These are phyloP conservation scores for Trichoderma sp. DNA, from an alignment of 2,329 filamentous ascomycete species.

Conservation along the genomic window DNA sequence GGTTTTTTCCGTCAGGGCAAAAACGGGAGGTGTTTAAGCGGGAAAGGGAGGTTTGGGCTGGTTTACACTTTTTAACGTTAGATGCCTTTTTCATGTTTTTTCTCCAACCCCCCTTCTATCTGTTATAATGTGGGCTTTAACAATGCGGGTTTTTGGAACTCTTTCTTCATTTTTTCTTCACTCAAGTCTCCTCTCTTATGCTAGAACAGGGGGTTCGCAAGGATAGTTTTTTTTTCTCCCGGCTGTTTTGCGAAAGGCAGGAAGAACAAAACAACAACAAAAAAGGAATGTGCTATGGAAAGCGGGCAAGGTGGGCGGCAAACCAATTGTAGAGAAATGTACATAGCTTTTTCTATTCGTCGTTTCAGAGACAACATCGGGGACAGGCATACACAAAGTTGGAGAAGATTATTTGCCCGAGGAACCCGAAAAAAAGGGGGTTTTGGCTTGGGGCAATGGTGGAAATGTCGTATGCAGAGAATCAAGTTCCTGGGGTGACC, in stretches of 20 bases:
- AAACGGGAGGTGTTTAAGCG: background rate
- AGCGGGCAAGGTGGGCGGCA: background rate
- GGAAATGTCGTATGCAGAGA: background rate
- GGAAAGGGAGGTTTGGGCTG: background rate
- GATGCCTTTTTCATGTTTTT: background rate
- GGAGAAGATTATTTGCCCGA: background rate
- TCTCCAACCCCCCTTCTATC: background rate
- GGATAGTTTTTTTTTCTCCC: background rate
- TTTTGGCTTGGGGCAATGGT: background rate
- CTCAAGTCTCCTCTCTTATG: slow-evolving; percentile 9
- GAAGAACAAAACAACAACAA: background rate
- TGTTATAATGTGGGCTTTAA: slow-evolving; percentile 3
- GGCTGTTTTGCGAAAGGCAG: background rate
- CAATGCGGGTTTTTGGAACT: background rate
- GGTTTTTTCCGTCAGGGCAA: background rate
- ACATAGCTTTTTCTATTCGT: slow-evolving; percentile 12
- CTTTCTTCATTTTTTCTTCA: background rate
- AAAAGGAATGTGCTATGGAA: background rate
- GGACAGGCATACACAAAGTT: background rate
- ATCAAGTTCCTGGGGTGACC: background rate
- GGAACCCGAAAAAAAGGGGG: background rate
- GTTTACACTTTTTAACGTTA: slow-evolving; percentile 10
- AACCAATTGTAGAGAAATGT: slow-evolving; percentile 15
- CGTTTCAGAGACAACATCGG: background rate
- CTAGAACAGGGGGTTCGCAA: slow-evolving; percentile 9